Evolutionary conservation across 208 protist species (phyloP), one percentile per base, ranked within the genome.

Genomic region (Leptomonas pyrrhocoris): DNA sequence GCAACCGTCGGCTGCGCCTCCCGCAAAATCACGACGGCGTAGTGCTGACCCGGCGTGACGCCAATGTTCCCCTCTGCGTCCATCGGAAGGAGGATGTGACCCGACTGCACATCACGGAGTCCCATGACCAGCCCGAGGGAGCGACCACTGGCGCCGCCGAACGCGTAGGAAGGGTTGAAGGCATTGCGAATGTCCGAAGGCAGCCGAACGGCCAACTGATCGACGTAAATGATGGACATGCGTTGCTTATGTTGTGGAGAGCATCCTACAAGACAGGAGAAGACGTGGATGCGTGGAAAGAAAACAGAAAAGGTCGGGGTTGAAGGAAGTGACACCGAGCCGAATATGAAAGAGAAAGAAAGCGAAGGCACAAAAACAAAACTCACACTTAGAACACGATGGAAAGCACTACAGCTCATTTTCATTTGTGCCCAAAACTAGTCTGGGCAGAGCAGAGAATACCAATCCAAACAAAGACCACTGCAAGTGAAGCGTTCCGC

Each of bases 91-190:
- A 93, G 77, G 23, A 95, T 40, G 25, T 87, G 62, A 12, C 80
- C 77, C 1, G 66, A 75, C 31, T 75, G 51, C 9, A 74, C 58
- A 30, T 94, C 86, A 0, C 77, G 76, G 11, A 94, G 75, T 2
- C 74, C 86, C 56, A 73, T 77, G 54, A 92, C 48, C 9, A 62
- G 65, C 13, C 74, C 79, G 16, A 54, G 63, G 27, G 34, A 11
- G 23, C 55, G 50, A 45, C 43, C 51, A 58, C 56, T 59, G 56
- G 59, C 46, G 21, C 68, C 65, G n/a, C 83, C 79, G 68, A 94
- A 94, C 8, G 86, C 84, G 67, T 79, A 85, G 31, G 53, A 69
- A 0, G 86, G 89, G 75, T 92, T 94, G 74, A 94, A 93, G 34
- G 72, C 68, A 53, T 90, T 94, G 55, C 77, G 73, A 16, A 63